A percentile compares a stretch with the other conserved stretches of the same genome.
phyloP scores from a whole-genome alignment of 805 yeast species.

The Candida krabiensis region DNA sequence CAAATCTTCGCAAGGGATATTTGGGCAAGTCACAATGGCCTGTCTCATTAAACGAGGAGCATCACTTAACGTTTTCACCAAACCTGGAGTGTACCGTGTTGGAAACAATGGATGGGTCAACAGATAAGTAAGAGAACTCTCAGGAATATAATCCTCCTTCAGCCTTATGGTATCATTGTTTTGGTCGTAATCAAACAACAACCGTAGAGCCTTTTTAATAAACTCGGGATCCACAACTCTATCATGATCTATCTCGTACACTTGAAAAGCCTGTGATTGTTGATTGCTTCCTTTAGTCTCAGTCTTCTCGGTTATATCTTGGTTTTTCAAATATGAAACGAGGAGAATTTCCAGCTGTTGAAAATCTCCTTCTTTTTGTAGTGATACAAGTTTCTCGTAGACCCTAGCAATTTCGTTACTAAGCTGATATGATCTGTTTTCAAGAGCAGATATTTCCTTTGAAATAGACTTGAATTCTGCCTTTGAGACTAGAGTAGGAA shows the following conservation, averaged over 20 bases:
- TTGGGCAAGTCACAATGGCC: constrained; percentile 77
- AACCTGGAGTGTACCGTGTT: constrained; percentile 47
- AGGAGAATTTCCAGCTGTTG: constrained; percentile 31
- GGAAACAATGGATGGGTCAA: constrained; percentile 91
- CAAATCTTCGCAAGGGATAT: constrained; percentile 63
- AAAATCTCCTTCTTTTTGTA: constrained; percentile 25
- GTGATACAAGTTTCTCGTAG: constrained; percentile 26
- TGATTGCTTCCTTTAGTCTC: constrained; percentile 22
- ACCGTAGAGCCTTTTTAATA: constrained; percentile 40
- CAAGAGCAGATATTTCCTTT: constrained; percentile 26
- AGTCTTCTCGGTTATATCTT: constrained; percentile 19
- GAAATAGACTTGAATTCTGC: constrained; percentile 18
- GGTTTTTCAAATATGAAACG: constrained; percentile 31
- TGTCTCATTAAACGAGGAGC: constrained; percentile 72
- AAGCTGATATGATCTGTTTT: constrained; percentile 16
- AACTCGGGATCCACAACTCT: constrained; percentile 61
- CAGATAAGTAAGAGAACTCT: constrained; percentile 64
- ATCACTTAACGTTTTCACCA: constrained; percentile 50
- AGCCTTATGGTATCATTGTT: constrained; percentile 18
- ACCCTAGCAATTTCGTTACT: constrained; percentile 28
- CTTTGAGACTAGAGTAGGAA: constrained; percentile 22
- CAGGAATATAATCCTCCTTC: constrained; percentile 44
- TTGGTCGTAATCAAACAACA: constrained; percentile 37
- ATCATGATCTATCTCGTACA: constrained; percentile 66
- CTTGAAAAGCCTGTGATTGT: constrained; percentile 36